Evolutionary conservation across 2,329 filamentous ascomycete species (phyloP), one percentile per base, ranked within the genome.

Genomic region (Trichophyton verrucosum): DNA sequence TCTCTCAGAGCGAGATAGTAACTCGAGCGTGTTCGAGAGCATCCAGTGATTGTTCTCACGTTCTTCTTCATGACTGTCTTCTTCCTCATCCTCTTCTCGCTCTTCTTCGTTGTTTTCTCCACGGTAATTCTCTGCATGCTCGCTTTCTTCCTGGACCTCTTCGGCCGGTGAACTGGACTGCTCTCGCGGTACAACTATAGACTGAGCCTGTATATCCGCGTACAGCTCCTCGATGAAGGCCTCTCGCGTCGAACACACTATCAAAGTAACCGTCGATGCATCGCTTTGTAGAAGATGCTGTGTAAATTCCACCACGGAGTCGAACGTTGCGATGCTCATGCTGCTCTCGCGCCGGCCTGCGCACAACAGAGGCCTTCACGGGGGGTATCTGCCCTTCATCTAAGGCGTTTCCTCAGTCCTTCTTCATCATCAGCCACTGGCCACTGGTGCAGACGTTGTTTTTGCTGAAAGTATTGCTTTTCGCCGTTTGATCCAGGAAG

Each of bases 191-290:
- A 38, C 27, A 30, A 53, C 7, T 11, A 38, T 38, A 13, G 49
- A 53, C 44, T 30, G 40, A n/a, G 46, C 46, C n/a, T 38, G 53
- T 56, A 36, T 20, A 20, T 30, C 53, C 9, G 33, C 55, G 36
- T 36, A 67, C 20, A 92, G 76, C 20, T 83, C 76, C 1, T 78
- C 70, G 9, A 91, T 71, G 67, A 96, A 95, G 1, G 80, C 78
- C 0, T 81, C 74, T 61, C 81, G 83, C 0, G 83, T 78, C 15
- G 81, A 83, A 72, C 89, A 91, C 64, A 96, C 75, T 62, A 96
- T 72, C 53, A 96, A 72, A 0, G 84, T 87, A 0, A 85, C 86
- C 1, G 82, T 82, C 60, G 81, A 72, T 2, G 71, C 66, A 62
- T 85, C 79, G 44, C 78, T 72, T 3, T 80, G 72, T 59, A 92